Base-by-base conservation (phyloP, 352 stramenopile genomes). In the Pythium apleroticum region DNA sequence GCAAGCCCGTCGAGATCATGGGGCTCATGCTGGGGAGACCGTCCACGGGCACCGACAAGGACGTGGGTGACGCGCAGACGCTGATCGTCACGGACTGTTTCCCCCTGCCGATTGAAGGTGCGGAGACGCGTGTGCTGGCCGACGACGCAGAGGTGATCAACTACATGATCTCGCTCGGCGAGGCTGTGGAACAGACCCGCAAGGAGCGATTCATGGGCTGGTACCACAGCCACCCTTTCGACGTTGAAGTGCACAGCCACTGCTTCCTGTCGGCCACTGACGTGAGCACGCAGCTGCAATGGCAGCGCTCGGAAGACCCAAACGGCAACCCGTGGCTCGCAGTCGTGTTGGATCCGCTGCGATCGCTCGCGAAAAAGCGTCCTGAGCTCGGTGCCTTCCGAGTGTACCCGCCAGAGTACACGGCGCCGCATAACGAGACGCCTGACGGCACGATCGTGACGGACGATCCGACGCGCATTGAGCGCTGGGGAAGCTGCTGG, bases 181-280 rank as follows among this genome's bases (percentile, higher is more conserved):
- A 99, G 73, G 87, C 86, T 6, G 75, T 99, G 33, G 97, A 99
- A 74, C 71, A 85, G 63, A 98, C 95, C 3, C 88, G 96, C 43
- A 97, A 98, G 57, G 96, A 99, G 72, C 96, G 96, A 58, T 99
- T 99, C 69, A 99, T 99, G 93, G 98, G 97, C 58, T 99, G 98
- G 98, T 99, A 99, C 82, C 98, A 99, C 75, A 98, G 90, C 66
- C 98, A 99, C 67, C 98, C 98, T 7, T 99, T 99, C 69, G 98
- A 99, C 72, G 89, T 99, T 8, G 84, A 96, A 61, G 87, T 99
- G 69, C 93, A 90, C 62, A 94, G 83, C 61, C 96, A 99, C 74
- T 99, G 97, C 79, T 99, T 99, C 74, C 78, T 99, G 22, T 98
- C 89, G 56, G 90, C 91, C 50, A 99, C 97, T 11, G 98, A 99